phyloP scores from a whole-genome alignment of 106 monocot genomes.

The Alisma plantagoaquatica region DNA sequence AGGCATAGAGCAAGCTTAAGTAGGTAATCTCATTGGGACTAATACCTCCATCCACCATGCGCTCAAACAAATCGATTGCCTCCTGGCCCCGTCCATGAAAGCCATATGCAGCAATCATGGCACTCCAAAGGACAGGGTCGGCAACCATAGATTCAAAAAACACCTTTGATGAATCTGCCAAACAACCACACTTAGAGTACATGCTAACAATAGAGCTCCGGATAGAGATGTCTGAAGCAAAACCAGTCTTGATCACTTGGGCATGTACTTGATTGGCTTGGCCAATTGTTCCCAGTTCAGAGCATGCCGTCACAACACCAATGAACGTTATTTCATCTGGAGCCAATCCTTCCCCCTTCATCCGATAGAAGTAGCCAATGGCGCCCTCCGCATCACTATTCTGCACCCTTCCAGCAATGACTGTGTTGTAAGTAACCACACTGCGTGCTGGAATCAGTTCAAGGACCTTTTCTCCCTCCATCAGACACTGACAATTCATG shows the following conservation, averaged over 20 bases:
- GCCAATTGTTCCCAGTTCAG: conserved; percentile 47
- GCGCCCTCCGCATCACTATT: conserved; percentile 67
- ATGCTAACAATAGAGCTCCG: conserved; percentile 63
- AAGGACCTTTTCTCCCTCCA: conserved; percentile 43
- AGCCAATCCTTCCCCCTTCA: conserved; percentile 35
- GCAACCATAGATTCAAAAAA: conserved; percentile 21
- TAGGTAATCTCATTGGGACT: conserved; percentile 66
- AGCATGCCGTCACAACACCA: conserved; percentile 48
- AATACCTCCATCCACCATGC: conserved; percentile 32
- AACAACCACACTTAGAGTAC: conserved; percentile 75
- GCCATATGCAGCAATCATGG: conserved; percentile 64
- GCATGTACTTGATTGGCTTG: conserved; percentile 65
- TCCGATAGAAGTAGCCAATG: conserved; percentile 30
- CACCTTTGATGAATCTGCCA: conserved; percentile 22
- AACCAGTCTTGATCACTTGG: conserved; percentile 38
- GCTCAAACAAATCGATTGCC: conserved; percentile 48
- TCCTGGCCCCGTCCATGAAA: conserved; percentile 58
- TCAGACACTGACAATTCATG: conserved; percentile 45
- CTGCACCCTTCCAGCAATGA: conserved; percentile 56
- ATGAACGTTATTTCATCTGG: conserved; percentile 54
- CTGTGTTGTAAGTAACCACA: conserved; percentile 58
- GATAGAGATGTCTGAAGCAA: conserved; percentile 23
- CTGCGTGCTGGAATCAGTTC: conserved; percentile 30
- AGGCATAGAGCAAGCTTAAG: conserved; percentile 64
- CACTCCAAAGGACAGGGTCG: conserved; percentile 52